phyloP scores from a whole-genome alignment of 257 asterid genomes.

The Datura wrightii region DNA sequence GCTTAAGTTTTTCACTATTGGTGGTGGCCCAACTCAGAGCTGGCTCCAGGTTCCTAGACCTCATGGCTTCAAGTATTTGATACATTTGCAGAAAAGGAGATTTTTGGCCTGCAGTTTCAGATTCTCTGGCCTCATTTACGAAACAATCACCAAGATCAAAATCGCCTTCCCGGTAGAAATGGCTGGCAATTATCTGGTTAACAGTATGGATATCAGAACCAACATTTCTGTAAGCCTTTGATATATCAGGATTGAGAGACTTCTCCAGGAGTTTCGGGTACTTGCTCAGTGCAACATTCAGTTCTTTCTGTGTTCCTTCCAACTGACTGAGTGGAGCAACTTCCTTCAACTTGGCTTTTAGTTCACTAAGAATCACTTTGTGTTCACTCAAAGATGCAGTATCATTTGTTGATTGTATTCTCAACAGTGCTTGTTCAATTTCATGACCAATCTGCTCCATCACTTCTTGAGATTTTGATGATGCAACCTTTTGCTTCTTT shows the following conservation, averaged over 20 bases:
- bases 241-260: slow-evolving; percentile 77
- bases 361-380: slow-evolving; percentile 57
- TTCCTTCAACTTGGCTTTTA: slow-evolving; percentile 72
- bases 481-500: slow-evolving; percentile 82
- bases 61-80: slow-evolving; percentile 79
- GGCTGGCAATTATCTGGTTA: slow-evolving; percentile 81
- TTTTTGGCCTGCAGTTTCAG: slow-evolving; percentile 59
- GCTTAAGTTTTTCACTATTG: slow-evolving; percentile 63
- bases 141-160: slow-evolving; percentile 86
- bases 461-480: slow-evolving; percentile 79
- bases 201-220: slow-evolving; percentile 70
- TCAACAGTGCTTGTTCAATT: slow-evolving; percentile 72
- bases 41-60: slow-evolving; percentile 69
- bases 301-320: slow-evolving; percentile 80
- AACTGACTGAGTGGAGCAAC: slow-evolving; percentile 75
- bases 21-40: slow-evolving; percentile 79
- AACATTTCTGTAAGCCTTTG: slow-evolving; percentile 82
- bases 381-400: slow-evolving; percentile 54
- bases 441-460: slow-evolving; percentile 69
- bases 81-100: slow-evolving; percentile 70
- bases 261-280: slow-evolving; percentile 81
- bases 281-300: slow-evolving; percentile 79
- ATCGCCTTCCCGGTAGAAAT: slow-evolving; percentile 82
- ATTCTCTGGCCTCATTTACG: slow-evolving; percentile 60
- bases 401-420: slow-evolving; percentile 57